Percentiles rank a stretch among this genome's conserved stretches.
Evolutionary conservation across 2,329 filamentous ascomycete species (phyloP).

Genomic region (Cytospora piceae): DNA sequence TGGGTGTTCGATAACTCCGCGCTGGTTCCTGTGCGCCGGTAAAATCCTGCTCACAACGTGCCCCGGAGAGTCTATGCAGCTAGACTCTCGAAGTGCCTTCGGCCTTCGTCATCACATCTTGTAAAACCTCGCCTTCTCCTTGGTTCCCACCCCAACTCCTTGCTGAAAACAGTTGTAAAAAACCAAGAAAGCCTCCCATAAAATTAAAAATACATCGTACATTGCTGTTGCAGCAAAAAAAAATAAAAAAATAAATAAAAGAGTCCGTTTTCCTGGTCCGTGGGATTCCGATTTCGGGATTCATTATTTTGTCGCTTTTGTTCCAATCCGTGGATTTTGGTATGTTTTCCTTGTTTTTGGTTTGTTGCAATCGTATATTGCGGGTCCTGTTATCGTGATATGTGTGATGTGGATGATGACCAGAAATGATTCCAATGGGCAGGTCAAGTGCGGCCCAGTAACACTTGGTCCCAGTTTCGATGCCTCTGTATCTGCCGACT

Average conservation of each 20-base stretch:
- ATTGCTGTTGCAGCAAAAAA: constrained; percentile 19
- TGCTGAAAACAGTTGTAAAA: constrained; percentile 32
- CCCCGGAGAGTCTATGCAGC: background rate
- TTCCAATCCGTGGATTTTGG: background rate
- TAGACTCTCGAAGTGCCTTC: background rate
- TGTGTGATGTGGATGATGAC: background rate
- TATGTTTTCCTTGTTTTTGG: background rate
- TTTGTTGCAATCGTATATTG: background rate
- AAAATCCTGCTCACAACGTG: background rate
- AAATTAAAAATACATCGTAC: constrained; percentile 15
- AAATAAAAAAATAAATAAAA: background rate
- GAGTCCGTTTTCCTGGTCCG: background rate
- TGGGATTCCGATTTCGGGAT: background rate
- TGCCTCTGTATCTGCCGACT: background rate
- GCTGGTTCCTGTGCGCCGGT: constrained; percentile 1
- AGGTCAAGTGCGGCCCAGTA: background rate
- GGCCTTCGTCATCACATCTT: background rate
- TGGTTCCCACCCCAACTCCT: constrained; percentile 31
- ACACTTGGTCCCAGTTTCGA: background rate
- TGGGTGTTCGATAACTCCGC: background rate
- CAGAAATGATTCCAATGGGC: background rate
- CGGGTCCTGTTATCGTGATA: background rate
- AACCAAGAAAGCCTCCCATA: constrained; percentile 6
- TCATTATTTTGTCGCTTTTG: background rate
- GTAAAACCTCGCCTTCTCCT: background rate